Evolutionary conservation across 768 basidiomycete genomes (phyloP).

Genomic region (Lactifluus volemus): DNA sequence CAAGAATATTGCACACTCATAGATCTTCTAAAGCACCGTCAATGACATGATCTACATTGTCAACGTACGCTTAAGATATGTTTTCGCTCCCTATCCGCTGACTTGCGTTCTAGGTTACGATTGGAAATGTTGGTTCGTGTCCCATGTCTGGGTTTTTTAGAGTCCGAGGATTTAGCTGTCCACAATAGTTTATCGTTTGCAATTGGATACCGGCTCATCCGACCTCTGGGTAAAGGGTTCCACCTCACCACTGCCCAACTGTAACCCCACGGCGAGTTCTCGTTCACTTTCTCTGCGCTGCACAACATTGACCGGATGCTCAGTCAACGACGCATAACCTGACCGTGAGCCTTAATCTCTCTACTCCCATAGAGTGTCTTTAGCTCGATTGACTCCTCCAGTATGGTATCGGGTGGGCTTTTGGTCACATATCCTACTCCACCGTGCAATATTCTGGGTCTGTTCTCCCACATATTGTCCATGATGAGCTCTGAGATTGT

Average conservation of each 20-base stretch:
- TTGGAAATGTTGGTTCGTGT: slow-evolving; percentile 50
- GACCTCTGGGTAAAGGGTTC: slow-evolving; percentile 65
- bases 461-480: slow-evolving; percentile 16
- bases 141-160: background rate
- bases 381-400: slow-evolving; percentile 23
- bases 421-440: slow-evolving; percentile 54
- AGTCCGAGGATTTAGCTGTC: background rate
- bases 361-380: background rate
- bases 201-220: slow-evolving; percentile 79
- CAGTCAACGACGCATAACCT: slow-evolving; percentile 21
- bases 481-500: background rate
- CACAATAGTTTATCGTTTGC: slow-evolving; percentile 53
- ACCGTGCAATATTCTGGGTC: slow-evolving; percentile 65
- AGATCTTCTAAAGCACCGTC: slow-evolving; percentile 40
- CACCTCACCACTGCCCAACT: slow-evolving; percentile 39
- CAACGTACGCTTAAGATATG: slow-evolving; percentile 43
- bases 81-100: background rate
- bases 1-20: background rate
- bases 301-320: slow-evolving; percentile 18
- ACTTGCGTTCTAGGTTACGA: slow-evolving; percentile 43
- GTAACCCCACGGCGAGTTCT: slow-evolving; percentile 39
- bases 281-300: background rate
- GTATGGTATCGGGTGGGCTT: slow-evolving; percentile 81
- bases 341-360: background rate
- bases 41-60: slow-evolving; percentile 74